Base-by-base conservation (phyloP, 2,329 filamentous ascomycete genomes). In the Fusarium verrucosum region DNA sequence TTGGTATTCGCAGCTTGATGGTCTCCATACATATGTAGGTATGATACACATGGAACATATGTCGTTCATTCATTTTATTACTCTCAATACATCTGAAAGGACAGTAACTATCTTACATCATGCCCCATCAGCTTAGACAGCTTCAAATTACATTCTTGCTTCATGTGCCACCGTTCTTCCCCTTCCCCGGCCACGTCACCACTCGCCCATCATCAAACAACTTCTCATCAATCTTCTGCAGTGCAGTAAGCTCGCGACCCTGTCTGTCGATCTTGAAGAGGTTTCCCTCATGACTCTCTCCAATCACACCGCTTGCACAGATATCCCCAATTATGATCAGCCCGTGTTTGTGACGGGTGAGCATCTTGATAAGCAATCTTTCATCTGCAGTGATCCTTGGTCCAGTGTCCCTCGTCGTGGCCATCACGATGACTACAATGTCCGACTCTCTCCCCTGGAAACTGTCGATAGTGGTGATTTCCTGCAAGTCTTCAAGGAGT, bases 151-250 rank as follows among this genome's bases (percentile, higher is more conserved):
- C 1, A 7, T 0, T 13, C 2, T 4, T 16, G 11, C 2, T 9
- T 0, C 2, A 0, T 8, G 3, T 0, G 16, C 14, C 9, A 36
- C 17, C 10, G 7, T n/a, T 40, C 0, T 36, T 0, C 7, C n/a
- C 2, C 0, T 25, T 25, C 1, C 26, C 22, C 41, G 1, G 14
- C 14, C 2, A 1, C 38, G 0, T 28, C 10, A 6, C 10, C 5
- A 44, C 16, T 13, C 38, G 37, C 1, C 22, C 38, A 32, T 44
- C 13, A 7, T 22, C 28, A 10, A 50, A n/a, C 0, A 50, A 10
- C 1, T 16, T 44, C 20, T 20, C 22, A n/a, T 44, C 38, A 11
- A 50, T 35, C 17, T 9, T 32, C 11, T 32, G 37, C 0, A 35
- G 11, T 1, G 38, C 37, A 2, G 9, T 44, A 26, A 43, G 37